phyloP scores from a whole-genome alignment of 2,329 filamentous ascomycete genomes.

The Alternaria dauci region DNA sequence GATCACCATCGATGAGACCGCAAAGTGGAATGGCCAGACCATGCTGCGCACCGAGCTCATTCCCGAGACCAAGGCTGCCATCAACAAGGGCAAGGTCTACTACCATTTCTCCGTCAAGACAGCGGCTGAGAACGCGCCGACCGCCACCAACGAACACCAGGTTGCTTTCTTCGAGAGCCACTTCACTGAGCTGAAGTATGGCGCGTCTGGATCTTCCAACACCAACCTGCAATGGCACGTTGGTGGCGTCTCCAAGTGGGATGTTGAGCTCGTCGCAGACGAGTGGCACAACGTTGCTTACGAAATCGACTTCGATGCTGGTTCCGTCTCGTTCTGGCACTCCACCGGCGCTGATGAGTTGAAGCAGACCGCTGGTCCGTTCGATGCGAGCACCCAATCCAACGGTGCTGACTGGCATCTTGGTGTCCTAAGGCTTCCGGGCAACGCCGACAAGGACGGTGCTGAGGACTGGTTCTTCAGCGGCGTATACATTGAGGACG shows the following conservation, averaged over 20 bases:
- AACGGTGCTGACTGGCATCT: slow-evolving; percentile 78
- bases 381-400: slow-evolving; percentile 67
- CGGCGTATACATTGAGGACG: slow-evolving; percentile 74
- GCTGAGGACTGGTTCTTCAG: slow-evolving; percentile 76
- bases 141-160: slow-evolving; percentile 71
- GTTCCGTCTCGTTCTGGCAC: slow-evolving; percentile 74
- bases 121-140: slow-evolving; percentile 66
- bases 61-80: slow-evolving; percentile 71
- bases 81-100: slow-evolving; percentile 71
- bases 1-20: slow-evolving; percentile 70
- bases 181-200: slow-evolving; percentile 78
- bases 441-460: slow-evolving; percentile 60
- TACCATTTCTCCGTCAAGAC: slow-evolving; percentile 77
- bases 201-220: slow-evolving; percentile 58
- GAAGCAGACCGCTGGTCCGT: slow-evolving; percentile 65
- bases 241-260: slow-evolving; percentile 68
- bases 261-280: slow-evolving; percentile 65
- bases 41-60: slow-evolving; percentile 80
- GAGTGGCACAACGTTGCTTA: slow-evolving; percentile 81
- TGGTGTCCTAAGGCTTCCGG: slow-evolving; percentile 71
- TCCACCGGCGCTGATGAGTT: slow-evolving; percentile 68
- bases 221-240: slow-evolving; percentile 71
- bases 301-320: slow-evolving; percentile 71
- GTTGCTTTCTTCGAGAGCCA: slow-evolving; percentile 71
- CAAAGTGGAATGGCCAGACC: slow-evolving; percentile 74